phyloP scores from a whole-genome alignment of 2,329 filamentous ascomycete genomes.

The Ascochyta fabae region DNA sequence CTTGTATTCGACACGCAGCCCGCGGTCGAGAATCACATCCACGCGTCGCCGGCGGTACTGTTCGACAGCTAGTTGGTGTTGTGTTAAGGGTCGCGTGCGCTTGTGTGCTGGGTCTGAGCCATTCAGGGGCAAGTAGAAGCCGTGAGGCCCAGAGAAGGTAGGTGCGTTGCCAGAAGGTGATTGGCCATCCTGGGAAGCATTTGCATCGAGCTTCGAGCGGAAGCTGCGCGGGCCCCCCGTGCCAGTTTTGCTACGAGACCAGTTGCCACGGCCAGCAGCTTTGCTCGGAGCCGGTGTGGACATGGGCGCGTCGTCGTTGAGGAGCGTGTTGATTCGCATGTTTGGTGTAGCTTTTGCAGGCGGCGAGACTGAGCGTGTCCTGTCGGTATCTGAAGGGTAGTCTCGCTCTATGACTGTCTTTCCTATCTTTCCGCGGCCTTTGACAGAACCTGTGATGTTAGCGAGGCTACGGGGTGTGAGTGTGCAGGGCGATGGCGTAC shows the following conservation, averaged over 20 bases:
- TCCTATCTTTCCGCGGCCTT: conserved; percentile 44
- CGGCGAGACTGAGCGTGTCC: conserved; percentile 54
- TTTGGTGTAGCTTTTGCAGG: conserved; percentile 50
- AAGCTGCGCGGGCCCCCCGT: conserved; percentile 36
- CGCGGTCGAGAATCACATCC: conserved; percentile 81
- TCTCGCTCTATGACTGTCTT: conserved; percentile 46
- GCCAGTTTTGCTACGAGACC: conserved; percentile 50
- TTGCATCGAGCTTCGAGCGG: conserved; percentile 45
- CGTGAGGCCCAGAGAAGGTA: conserved; percentile 59
- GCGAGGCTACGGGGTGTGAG: not conserved
- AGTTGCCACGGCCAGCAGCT: conserved; percentile 58
- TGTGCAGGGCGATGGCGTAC: conserved; percentile 19
- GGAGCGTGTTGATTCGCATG: conserved; percentile 57
- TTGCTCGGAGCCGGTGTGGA: conserved; percentile 47
- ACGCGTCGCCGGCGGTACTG: conserved; percentile 79
- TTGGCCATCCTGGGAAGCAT: conserved; percentile 41
- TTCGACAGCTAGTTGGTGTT: conserved; percentile 82
- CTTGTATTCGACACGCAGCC: conserved; percentile 71
- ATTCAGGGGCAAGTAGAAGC: conserved; percentile 58
- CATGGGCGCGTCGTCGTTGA: conserved; percentile 52
- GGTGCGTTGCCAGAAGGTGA: conserved; percentile 42
- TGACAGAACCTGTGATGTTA: conserved; percentile 38
- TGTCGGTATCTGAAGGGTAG: conserved; percentile 54
- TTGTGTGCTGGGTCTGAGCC: conserved; percentile 56
- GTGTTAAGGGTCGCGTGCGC: conserved; percentile 76